Conservation (phyloP, 140 eudicot genomes). For the Stevia rebaudiana region DNA sequence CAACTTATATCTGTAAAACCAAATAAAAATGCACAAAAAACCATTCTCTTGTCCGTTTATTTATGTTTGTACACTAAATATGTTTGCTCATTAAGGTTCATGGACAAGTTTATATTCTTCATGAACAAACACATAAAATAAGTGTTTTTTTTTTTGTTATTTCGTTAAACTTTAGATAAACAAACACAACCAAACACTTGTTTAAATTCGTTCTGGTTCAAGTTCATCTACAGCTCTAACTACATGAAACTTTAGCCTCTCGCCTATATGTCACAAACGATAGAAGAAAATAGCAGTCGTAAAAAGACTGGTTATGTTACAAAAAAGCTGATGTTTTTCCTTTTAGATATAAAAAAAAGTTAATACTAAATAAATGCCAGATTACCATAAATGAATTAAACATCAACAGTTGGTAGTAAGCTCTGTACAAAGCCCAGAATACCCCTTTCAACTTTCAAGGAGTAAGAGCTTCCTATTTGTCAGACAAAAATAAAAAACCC, state of each 20-base stretch:
- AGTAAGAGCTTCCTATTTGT: constrained; percentile 27
- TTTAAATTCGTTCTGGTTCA: no score
- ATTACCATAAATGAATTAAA: constrained; percentile 19
- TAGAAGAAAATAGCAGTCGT: background rate
- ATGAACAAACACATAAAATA: no score
- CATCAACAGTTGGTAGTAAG: constrained; percentile 22
- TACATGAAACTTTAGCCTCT: background rate
- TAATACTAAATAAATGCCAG: constrained; percentile 21
- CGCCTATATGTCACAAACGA: background rate
- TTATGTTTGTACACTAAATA: no score
- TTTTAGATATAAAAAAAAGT: background rate
- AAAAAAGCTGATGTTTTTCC: no score
- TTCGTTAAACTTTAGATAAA: no score
- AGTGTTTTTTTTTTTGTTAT: no score
- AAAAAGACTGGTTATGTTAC: no score
- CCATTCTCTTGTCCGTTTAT: no score
- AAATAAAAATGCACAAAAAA: no score
- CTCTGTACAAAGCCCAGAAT: constrained; percentile 21
- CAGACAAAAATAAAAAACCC: constrained; percentile 19
- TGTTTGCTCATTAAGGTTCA: no score
- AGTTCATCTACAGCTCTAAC: background rate
- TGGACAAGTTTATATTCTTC: no score
- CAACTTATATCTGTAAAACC: no score
- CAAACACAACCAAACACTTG: background rate
- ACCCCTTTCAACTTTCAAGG: constrained; percentile 9